phyloP scores from a whole-genome alignment of 1,284 basidiomycete species.

The Gomphus sp. region DNA sequence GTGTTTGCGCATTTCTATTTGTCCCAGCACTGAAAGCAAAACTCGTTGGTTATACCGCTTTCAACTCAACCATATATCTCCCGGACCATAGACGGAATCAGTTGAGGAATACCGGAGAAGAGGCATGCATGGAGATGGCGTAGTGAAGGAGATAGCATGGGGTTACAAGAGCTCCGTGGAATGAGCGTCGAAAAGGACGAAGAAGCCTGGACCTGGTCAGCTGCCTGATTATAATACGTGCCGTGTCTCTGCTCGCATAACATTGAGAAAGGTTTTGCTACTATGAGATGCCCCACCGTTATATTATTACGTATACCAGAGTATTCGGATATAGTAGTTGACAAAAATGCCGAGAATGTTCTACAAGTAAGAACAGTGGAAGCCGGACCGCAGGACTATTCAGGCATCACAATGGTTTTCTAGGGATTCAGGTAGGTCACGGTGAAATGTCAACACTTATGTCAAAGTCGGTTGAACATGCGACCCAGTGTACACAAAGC shows the following conservation, averaged over 20 bases:
- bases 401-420: no score
- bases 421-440: no score
- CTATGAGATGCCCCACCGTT: neutral
- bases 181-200: neutral
- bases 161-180: neutral
- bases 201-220: neutral
- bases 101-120: constrained; percentile 26
- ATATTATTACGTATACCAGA: no score
- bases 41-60: constrained; percentile 37
- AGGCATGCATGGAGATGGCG: constrained; percentile 39
- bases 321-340: no score
- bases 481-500: no score
- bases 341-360: no score
- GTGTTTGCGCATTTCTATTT: constrained; percentile 32
- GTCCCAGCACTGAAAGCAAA: constrained; percentile 41
- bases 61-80: constrained; percentile 20
- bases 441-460: no score
- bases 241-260: no score
- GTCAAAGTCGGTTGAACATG: no score
- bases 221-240: neutral
- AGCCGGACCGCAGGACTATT: no score
- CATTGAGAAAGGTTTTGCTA: no score
- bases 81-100: constrained; percentile 23
- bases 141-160: constrained; percentile 38
- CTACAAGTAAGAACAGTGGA: no score